A percentile compares a stretch with the other conserved stretches of the same genome.
phyloP scores from a whole-genome alignment of 768 basidiomycete species.

The Lentinula detonsa region DNA sequence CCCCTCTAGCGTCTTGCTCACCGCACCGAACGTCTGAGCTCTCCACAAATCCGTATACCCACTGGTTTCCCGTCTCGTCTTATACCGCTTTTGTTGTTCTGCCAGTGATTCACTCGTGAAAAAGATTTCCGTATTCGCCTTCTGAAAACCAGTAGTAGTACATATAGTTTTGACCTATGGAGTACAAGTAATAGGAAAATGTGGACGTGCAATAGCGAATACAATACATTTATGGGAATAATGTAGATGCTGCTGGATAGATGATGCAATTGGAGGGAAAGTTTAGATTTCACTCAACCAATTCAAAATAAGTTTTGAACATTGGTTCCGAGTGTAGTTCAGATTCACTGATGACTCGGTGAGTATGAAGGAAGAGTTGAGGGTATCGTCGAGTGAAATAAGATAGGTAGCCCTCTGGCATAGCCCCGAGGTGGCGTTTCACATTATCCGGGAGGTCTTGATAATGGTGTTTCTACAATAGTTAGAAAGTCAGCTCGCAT shows the following conservation, averaged over 20 bases:
- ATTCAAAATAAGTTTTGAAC: conserved; percentile 87
- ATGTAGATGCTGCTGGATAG: background rate
- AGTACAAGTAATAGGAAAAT: background rate
- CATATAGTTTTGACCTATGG: background rate
- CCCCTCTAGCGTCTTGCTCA: too few relatives aligned
- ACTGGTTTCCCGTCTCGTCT: too few relatives aligned
- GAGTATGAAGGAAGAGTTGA: conserved; percentile 85
- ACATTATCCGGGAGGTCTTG: conserved; percentile 94
- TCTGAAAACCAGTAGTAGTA: background rate
- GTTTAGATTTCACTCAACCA: conserved; percentile 34
- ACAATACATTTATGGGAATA: background rate
- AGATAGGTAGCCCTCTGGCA: conserved; percentile 87
- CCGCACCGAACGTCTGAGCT: too few relatives aligned
- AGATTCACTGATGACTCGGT: conserved; percentile 70
- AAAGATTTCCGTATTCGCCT: too few relatives aligned
- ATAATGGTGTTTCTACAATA: conserved; percentile 11
- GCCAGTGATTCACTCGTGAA: too few relatives aligned
- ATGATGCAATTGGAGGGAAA: background rate
- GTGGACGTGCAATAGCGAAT: background rate
- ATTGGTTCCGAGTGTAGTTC: conserved; percentile 78
- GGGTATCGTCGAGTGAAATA: conserved; percentile 97
- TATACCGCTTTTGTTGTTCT: too few relatives aligned
- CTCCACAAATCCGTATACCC: too few relatives aligned
- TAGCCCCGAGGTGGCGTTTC: conserved; percentile 80
- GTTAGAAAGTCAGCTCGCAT: background rate